These are phyloP conservation scores for Coemansia javaensis DNA, from an alignment of 192 early-diverging fungal species.

Conservation along the genomic window DNA sequence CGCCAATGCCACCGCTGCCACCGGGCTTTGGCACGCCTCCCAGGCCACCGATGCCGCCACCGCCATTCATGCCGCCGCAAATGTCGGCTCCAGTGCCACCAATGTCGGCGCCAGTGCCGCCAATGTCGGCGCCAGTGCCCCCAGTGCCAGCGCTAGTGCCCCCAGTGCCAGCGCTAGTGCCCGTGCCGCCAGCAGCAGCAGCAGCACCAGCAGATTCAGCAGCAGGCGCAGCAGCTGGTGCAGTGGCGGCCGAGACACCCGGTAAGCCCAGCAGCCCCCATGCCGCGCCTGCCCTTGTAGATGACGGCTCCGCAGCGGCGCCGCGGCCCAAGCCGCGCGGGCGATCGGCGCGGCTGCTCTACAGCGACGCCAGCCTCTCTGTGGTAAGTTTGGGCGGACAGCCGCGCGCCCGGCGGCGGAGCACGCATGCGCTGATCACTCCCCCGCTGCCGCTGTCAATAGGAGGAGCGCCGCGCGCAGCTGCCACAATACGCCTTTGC, in stretches of 20 bases:
- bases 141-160: background rate
- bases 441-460: background rate
- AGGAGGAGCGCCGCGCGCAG: slow-evolving; percentile 42
- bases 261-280: slow-evolving; percentile 8
- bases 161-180: background rate
- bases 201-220: background rate
- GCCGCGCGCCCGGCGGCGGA: background rate
- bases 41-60: slow-evolving; percentile 1
- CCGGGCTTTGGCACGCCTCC: background rate
- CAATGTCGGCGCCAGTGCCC: background rate
- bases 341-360: slow-evolving; percentile 28
- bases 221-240: background rate
- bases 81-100: slow-evolving; percentile 5
- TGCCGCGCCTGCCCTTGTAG: slow-evolving; percentile 13
- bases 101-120: background rate
- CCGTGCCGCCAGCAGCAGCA: background rate
- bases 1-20: no score
- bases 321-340: slow-evolving; percentile 2
- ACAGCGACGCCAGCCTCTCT: slow-evolving; percentile 24
- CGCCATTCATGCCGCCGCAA: slow-evolving; percentile 18
- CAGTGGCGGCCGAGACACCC: background rate
- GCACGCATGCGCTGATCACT: background rate
- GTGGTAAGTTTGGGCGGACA: slow-evolving; percentile 28
- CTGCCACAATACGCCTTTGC: slow-evolving; percentile 23
- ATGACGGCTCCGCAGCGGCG: slow-evolving; percentile 10